phyloP scores from a whole-genome alignment of 768 basidiomycete species.

The Trametes meyenii region DNA sequence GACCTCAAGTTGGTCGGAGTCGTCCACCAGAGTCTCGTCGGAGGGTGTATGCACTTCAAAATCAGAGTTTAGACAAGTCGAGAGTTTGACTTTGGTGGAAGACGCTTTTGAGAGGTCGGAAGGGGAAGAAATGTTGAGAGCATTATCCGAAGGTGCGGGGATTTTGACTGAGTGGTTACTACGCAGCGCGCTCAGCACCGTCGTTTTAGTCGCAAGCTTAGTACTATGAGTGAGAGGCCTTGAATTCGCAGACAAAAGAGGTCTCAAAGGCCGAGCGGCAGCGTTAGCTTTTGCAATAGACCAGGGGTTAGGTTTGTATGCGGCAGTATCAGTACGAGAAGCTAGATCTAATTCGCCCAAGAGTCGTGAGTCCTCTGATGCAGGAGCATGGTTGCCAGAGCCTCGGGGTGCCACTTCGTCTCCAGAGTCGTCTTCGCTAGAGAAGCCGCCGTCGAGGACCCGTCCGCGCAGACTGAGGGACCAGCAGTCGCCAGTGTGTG shows the following conservation, averaged over 20 bases:
- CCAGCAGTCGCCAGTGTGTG: constrained; percentile 30
- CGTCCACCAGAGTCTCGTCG: constrained; percentile 21
- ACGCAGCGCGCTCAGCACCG: constrained; percentile 5
- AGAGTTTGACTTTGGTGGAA: neutral
- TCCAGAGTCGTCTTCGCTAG: constrained; percentile 28
- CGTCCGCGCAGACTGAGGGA: constrained; percentile 32
- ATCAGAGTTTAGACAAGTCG: neutral
- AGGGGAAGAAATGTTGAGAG: neutral
- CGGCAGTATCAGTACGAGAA: constrained; percentile 58
- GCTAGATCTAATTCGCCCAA: constrained; percentile 63
- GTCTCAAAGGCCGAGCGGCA: constrained; percentile 38
- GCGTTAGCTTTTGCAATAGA: constrained; percentile 82
- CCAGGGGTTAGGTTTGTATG: constrained; percentile 79
- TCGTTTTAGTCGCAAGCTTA: neutral
- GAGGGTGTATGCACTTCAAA: constrained; percentile 21
- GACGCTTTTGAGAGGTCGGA: neutral
- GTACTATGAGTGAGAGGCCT: neutral
- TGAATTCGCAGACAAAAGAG: neutral
- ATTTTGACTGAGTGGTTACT: neutral
- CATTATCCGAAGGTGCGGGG: too few species aligned
- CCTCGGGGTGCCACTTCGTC: neutral
- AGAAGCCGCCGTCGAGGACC: constrained; percentile 17
- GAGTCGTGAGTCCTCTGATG: constrained; percentile 33
- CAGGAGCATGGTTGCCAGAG: neutral
- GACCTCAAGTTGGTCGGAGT: neutral